Conservation (phyloP, 805 yeast genomes). For the Pichia kluyveri region DNA sequence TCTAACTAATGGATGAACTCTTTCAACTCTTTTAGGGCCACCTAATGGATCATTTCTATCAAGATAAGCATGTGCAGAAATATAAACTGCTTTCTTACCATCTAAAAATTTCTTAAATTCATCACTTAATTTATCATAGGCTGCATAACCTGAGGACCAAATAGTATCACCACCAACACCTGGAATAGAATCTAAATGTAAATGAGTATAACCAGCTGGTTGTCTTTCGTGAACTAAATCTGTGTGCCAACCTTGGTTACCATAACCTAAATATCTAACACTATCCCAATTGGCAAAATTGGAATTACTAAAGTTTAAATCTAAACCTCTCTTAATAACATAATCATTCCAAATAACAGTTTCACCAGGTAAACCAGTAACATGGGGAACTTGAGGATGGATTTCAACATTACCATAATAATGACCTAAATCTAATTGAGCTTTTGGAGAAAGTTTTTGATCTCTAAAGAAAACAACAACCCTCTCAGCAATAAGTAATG, state of each 20-base stretch:
- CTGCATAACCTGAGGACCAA: slow-evolving; percentile 48
- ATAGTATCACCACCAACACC: slow-evolving; percentile 46
- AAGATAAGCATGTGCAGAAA: slow-evolving; percentile 32
- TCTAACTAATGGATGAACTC: slow-evolving; percentile 53
- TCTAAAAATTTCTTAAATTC: slow-evolving; percentile 42
- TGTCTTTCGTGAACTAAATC: slow-evolving; percentile 43
- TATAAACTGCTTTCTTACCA: slow-evolving; percentile 38
- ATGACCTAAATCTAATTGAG: slow-evolving; percentile 35
- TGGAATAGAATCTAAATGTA: slow-evolving; percentile 43
- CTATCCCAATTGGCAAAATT: slow-evolving; percentile 15
- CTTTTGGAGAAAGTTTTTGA: slow-evolving; percentile 35
- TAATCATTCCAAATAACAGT: slow-evolving; percentile 35
- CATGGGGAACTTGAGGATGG: slow-evolving; percentile 29
- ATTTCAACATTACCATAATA: slow-evolving; percentile 37
- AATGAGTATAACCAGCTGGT: slow-evolving; percentile 48
- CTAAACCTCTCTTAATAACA: slow-evolving; percentile 18
- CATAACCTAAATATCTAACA: slow-evolving; percentile 5
- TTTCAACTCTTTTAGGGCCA: slow-evolving; percentile 37
- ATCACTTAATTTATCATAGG: slow-evolving; percentile 46
- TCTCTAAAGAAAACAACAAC: slow-evolving; percentile 42
- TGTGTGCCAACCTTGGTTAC: slow-evolving; percentile 37
- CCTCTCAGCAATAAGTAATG: slow-evolving; percentile 38
- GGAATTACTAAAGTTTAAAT: slow-evolving; percentile 13
- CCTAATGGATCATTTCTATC: slow-evolving; percentile 35
- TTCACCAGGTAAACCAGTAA: slow-evolving; percentile 29